Evolutionary conservation across 1,139 yeast genomes (phyloP).

Genomic region (Pneumocystis canis): DNA sequence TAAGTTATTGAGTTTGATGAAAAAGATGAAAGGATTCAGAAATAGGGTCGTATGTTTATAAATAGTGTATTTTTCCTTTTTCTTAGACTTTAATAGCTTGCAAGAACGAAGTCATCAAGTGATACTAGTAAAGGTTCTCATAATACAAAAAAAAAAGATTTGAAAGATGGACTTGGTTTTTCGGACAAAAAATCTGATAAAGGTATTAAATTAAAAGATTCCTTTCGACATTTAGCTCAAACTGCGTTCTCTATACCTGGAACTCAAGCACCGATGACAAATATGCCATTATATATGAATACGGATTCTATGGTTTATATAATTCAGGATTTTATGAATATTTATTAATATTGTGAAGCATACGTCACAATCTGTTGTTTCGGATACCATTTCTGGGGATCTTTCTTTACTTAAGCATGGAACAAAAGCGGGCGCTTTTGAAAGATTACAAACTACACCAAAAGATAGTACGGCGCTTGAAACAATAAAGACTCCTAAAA

Average conservation of each 20-base stretch:
- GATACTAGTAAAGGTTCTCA: neutral
- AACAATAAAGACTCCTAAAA: slow-evolving; percentile 59
- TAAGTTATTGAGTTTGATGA: neutral
- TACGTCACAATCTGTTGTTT: slow-evolving; percentile 26
- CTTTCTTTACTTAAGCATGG: slow-evolving; percentile 21
- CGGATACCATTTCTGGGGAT: slow-evolving; percentile 29
- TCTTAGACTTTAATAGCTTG: slow-evolving; percentile 4
- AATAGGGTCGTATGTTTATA: slow-evolving; percentile 18
- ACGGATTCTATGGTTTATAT: slow-evolving; percentile 11
- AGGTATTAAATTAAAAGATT: neutral
- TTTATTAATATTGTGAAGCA: neutral
- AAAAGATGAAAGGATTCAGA: slow-evolving; percentile 20
- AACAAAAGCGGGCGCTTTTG: slow-evolving; percentile 19
- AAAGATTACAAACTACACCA: slow-evolving; percentile 21
- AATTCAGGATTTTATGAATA: slow-evolving; percentile 5
- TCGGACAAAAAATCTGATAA: neutral
- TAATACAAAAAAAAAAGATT: slow-evolving; percentile 1
- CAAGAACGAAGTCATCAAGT: slow-evolving; percentile 6
- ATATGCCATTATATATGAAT: slow-evolving; percentile 1
- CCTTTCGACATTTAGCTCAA: slow-evolving; percentile 1
- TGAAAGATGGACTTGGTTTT: neutral
- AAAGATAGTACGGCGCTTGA: slow-evolving; percentile 33
- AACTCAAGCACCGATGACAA: slow-evolving; percentile 4
- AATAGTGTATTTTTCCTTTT: neutral
- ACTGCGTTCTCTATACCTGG: slow-evolving; percentile 2